Evolutionary conservation across 2,329 filamentous ascomycete species (phyloP).

Genomic region (Sporothrix mexicana): DNA sequence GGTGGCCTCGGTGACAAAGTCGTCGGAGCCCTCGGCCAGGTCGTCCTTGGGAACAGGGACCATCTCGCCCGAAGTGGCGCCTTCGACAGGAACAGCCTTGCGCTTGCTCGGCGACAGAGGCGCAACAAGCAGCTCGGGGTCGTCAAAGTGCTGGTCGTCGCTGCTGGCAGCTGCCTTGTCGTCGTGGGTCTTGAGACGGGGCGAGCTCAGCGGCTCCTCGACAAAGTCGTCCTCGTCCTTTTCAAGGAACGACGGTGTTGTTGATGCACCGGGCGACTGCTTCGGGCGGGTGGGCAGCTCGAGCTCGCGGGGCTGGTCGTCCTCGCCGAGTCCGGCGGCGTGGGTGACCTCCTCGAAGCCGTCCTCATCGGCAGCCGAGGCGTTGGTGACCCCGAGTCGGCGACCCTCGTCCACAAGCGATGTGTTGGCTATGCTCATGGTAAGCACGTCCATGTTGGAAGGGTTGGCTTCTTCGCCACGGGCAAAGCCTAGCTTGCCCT

Average conservation of each 20-base stretch:
- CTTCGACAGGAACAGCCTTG: constrained; percentile 1
- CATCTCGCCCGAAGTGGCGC: background rate
- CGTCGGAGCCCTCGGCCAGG: constrained; percentile 29
- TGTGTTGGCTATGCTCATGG: constrained; percentile 60
- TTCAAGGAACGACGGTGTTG: constrained; percentile 51
- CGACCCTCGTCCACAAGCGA: constrained; percentile 68
- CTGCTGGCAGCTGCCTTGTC: constrained; percentile 56
- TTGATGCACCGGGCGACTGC: background rate
- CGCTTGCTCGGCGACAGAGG: constrained; percentile 62
- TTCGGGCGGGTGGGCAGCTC: constrained; percentile 40
- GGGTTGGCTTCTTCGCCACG: constrained; percentile 48
- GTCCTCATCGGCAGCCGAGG: constrained; percentile 74
- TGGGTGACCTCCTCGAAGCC: constrained; percentile 88
- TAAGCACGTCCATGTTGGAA: constrained; percentile 66
- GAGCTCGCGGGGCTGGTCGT: constrained; percentile 50
- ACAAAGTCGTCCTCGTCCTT: constrained; percentile 77
- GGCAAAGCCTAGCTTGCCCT: constrained; percentile 71
- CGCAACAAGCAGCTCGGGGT: constrained; percentile 61
- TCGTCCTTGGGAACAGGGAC: constrained; percentile 37
- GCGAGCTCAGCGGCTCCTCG: constrained; percentile 76
- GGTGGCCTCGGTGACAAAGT: constrained; percentile 38
- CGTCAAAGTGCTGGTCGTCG: constrained; percentile 56
- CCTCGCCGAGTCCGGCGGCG: constrained; percentile 72
- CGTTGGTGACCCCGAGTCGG: constrained; percentile 77
- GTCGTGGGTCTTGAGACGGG: constrained; percentile 65